Evolutionary conservation across 176 grass and related monocot species (phyloP).

Genomic region (Triticum timopheevii): DNA sequence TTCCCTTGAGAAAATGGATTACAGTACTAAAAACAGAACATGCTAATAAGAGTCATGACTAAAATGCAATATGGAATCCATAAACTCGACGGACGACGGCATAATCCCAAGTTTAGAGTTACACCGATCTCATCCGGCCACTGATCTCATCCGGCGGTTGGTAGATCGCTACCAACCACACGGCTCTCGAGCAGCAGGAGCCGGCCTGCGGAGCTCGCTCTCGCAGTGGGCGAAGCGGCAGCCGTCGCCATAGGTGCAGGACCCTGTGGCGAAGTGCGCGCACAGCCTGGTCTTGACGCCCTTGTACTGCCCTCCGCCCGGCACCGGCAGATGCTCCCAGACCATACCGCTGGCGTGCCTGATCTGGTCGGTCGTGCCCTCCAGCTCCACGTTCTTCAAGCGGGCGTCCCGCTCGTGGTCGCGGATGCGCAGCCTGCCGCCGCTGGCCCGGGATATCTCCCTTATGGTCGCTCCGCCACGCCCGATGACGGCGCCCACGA

Average conservation of each 20-base stretch:
- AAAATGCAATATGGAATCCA: no score
- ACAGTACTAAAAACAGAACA: no score
- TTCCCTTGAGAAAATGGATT: no score
- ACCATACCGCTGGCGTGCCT: slow-evolving; percentile 78
- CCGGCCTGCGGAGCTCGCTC: slow-evolving; percentile 51
- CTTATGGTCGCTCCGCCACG: slow-evolving; percentile 72
- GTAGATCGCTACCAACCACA: background rate
- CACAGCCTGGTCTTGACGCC: slow-evolving; percentile 80
- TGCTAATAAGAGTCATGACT: no score
- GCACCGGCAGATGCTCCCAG: slow-evolving; percentile 39
- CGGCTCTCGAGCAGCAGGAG: background rate
- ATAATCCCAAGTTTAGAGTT: no score
- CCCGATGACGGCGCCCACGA: slow-evolving; percentile 69
- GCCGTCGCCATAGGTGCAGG: slow-evolving; percentile 50
- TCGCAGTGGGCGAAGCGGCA: slow-evolving; percentile 71
- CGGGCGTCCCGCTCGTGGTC: slow-evolving; percentile 66
- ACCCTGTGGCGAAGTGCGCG: slow-evolving; percentile 62
- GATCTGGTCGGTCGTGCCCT: slow-evolving; percentile 83
- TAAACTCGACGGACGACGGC: no score
- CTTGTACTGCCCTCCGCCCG: background rate
- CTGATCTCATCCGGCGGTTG: no score
- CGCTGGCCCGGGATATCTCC: slow-evolving; percentile 62
- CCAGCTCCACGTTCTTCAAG: slow-evolving; percentile 81
- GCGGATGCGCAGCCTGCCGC: slow-evolving; percentile 60
- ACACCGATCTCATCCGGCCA: no score